Evolutionary conservation across 106 monocot genomes (phyloP).

Genomic region (Dendrobium nobile): DNA sequence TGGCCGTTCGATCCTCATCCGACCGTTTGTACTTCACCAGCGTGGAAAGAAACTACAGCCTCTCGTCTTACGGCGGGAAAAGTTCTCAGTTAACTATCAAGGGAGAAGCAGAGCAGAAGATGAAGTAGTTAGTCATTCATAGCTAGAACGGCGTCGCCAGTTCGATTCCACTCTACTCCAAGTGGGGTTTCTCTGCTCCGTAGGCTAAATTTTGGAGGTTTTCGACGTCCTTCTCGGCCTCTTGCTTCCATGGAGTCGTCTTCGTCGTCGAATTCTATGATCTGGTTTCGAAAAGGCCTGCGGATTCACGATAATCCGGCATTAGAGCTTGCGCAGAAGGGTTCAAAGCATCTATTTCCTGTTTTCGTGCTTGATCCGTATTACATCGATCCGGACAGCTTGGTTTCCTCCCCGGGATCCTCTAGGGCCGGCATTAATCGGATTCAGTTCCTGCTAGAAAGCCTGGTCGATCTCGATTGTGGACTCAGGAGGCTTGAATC

Average conservation of each 20-base stretch:
- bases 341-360: slow-evolving; percentile 46
- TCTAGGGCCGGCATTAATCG: slow-evolving; percentile 55
- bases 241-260: slow-evolving; percentile 1
- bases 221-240: neutral
- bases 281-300: slow-evolving; percentile 92
- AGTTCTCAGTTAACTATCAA: neutral
- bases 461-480: slow-evolving; percentile 65
- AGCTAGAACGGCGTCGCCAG: neutral
- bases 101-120: neutral
- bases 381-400: slow-evolving; percentile 62
- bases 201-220: neutral
- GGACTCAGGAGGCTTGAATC: slow-evolving; percentile 63
- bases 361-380: slow-evolving; percentile 87
- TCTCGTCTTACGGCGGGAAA: neutral
- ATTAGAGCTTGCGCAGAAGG: slow-evolving; percentile 40
- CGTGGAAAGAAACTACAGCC: neutral
- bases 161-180: neutral
- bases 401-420: slow-evolving; percentile 66
- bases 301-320: slow-evolving; percentile 95
- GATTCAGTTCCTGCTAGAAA: slow-evolving; percentile 77
- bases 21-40: neutral
- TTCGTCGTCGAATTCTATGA: slow-evolving; percentile 30
- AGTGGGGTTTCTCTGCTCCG: neutral
- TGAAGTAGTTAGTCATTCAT: neutral
- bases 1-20: neutral